phyloP scores from a whole-genome alignment of 176 grass and related monocot species.

The Aegilops bicornis region DNA sequence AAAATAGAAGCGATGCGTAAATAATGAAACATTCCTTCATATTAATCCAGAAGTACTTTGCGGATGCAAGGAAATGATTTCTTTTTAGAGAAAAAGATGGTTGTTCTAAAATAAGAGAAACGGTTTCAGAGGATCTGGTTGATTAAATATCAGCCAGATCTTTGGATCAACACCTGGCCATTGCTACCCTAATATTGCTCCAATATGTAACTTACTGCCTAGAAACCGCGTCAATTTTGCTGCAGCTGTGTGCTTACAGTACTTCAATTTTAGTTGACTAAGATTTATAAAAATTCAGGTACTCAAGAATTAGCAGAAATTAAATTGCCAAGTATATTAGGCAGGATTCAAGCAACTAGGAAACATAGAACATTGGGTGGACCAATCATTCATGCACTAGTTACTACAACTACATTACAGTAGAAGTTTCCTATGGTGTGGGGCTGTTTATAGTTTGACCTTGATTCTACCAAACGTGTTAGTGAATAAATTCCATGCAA shows the following conservation, averaged over 20 bases:
- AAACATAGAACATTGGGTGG: not conserved
- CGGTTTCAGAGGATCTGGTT: not conserved
- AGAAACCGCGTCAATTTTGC: not conserved
- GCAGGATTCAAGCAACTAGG: not conserved
- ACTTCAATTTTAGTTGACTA: not conserved
- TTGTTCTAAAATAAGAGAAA: not conserved
- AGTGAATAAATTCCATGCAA: not conserved
- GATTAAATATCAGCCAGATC: too few relatives aligned
- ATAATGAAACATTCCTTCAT: too few relatives aligned
- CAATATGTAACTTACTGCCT: not conserved
- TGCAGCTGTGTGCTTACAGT: not conserved
- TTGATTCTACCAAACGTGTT: constrained; percentile 5
- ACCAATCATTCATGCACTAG: not conserved
- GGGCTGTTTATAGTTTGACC: not conserved
- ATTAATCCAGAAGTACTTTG: not conserved
- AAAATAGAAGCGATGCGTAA: not conserved
- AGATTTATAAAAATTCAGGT: not conserved
- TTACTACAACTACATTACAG: not conserved
- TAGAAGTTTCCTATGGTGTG: not conserved
- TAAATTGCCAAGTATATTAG: not conserved
- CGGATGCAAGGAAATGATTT: not conserved
- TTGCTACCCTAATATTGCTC: not conserved
- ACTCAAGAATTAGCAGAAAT: not conserved
- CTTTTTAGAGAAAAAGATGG: not conserved
- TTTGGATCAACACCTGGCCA: not conserved